phyloP scores from a whole-genome alignment of 2,329 filamentous ascomycete species.

The Botrytis porri region DNA sequence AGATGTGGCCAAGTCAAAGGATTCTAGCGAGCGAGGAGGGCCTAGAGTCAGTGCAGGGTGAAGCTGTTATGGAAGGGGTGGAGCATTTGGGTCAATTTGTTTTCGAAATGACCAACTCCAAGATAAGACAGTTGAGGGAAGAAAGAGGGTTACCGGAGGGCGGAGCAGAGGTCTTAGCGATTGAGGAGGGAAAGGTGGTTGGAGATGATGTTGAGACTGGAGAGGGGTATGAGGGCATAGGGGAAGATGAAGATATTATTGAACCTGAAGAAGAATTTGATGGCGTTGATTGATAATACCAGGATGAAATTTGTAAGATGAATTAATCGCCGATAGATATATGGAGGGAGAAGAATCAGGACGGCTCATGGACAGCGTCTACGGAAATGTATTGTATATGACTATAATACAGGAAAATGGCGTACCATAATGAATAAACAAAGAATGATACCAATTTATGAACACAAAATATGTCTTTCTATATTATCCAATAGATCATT shows the following conservation, averaged over 20 bases:
- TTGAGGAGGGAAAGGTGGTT: constrained; percentile 1
- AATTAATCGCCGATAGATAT: not conserved
- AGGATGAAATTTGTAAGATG: not conserved
- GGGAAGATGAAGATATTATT: not conserved
- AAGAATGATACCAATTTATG: not conserved
- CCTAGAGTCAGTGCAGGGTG: constrained; percentile 48
- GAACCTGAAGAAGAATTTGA: not conserved
- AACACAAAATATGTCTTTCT: not conserved
- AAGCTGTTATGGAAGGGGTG: constrained; percentile 79
- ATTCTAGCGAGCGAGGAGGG: constrained; percentile 44
- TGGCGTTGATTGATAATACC: not conserved
- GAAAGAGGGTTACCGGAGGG: constrained; percentile 32
- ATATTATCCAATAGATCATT: too few relatives aligned
- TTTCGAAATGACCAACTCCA: constrained; percentile 80
- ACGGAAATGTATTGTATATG: not conserved
- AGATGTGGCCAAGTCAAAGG: constrained; percentile 75
- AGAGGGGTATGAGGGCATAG: not conserved
- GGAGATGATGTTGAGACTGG: constrained; percentile 1
- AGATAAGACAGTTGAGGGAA: constrained; percentile 36
- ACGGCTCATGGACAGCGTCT: not conserved
- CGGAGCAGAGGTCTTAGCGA: not conserved
- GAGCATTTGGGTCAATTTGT: constrained; percentile 97
- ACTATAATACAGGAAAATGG: not conserved
- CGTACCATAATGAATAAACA: constrained; percentile 4
- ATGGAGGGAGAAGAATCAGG: not conserved